Base-by-base conservation (phyloP, 2,329 filamentous ascomycete species). In the Claviceps fusiformis region DNA sequence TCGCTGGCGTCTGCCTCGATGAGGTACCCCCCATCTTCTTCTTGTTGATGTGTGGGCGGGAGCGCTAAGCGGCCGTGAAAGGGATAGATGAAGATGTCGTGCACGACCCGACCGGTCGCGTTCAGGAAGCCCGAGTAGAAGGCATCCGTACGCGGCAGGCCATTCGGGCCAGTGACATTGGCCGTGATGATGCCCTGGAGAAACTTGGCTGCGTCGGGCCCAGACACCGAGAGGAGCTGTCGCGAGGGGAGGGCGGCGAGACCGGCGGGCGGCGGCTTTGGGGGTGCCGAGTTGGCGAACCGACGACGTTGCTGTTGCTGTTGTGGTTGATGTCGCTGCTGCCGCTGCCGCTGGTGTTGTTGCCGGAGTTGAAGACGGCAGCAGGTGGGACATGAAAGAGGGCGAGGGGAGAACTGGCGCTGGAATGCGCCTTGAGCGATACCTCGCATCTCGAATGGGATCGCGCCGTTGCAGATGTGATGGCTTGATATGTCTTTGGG, bases 21-120 rank as follows among this genome's bases (percentile, higher is more conserved):
- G 56, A 95, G 70, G 75, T 87, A 74, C 15, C 64, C 35, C 11
- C 35, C 35, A 37, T 37, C 67, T 17, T 67, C 63, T 24, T 62
- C 63, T 29, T 62, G 64, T n/a, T 62, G 62, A 13, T 62, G 61
- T 5, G 53, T 58, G 33, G 31, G 31, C 31, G 62, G 57, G 17
- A 61, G 54, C 13, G 62, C 63, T 6, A 61, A 61, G 50, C 57
- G 63, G 54, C 60, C 62, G 49, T 24, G 56, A 59, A 80, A 72
- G 0, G 83, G 85, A 74, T 95, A 96, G 50, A 98, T 76, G 69
- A 97, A 95, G 53, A 90, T 86, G 71, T 98, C 93, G 72, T 92
- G 81, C 47, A 96, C 74, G 10, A 98, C 79, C 56, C 91, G 81
- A 46, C 93, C 93, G 57, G 82, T 81, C 8, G 92, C 89, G 61